These are phyloP conservation scores for Eugenia klotzschiana DNA, from an alignment of 441 rosid species.

Conservation along the genomic window DNA sequence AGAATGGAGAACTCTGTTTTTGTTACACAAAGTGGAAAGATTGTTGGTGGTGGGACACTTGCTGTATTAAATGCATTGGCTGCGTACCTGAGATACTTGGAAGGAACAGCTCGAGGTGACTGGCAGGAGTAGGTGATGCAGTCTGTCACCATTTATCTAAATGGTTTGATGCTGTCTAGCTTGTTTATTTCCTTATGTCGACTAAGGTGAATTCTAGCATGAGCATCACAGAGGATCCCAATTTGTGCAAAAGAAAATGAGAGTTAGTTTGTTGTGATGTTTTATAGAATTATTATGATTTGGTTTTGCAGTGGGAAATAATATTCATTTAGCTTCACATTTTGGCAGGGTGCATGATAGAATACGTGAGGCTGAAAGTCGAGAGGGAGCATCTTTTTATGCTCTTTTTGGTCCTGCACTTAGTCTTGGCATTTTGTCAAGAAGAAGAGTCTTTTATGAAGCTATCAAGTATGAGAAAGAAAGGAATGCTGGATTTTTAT, in stretches of 20 bases:
- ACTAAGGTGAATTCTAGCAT: neutral
- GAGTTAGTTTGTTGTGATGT: neutral
- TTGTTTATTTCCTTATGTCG: neutral
- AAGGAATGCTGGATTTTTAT: conserved; percentile 69
- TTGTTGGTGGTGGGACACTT: conserved; percentile 66
- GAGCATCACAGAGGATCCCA: neutral
- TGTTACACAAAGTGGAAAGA: conserved; percentile 30
- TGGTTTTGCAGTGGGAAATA: neutral
- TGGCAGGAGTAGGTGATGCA: conserved; percentile 75
- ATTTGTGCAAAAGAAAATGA: neutral
- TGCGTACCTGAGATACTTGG: conserved; percentile 72
- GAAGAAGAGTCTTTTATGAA: conserved; percentile 68
- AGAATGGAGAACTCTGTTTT: conserved; percentile 46
- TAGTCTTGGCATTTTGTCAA: conserved; percentile 65
- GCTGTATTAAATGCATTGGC: conserved; percentile 51
- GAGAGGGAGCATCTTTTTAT: conserved; percentile 73
- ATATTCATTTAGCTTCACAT: conserved; percentile 6
- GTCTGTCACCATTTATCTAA: neutral
- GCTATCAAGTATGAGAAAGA: conserved; percentile 67
- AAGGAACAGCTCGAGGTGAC: conserved; percentile 70
- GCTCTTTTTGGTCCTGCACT: conserved; percentile 66
- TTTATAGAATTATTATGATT: neutral
- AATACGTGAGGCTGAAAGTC: conserved; percentile 43
- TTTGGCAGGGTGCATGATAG: conserved; percentile 52
- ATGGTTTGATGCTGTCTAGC: neutral